Percentiles rank a stretch among this genome's conserved stretches.
phyloP scores from a whole-genome alignment of 192 early-diverging fungal genomes.

The Phycomyces nitens region DNA sequence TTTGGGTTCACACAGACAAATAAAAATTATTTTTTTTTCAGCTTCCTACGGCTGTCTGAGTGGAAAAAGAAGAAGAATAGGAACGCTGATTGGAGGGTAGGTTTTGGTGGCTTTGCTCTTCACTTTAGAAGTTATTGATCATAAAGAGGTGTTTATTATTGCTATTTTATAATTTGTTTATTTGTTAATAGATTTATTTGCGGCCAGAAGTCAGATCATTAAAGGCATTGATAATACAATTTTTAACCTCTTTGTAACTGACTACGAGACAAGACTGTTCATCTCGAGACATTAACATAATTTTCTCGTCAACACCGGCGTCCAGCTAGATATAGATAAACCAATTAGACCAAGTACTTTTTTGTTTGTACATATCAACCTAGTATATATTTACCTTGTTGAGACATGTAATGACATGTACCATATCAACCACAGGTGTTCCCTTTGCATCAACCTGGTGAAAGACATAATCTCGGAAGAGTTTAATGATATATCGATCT shows the following conservation, averaged over 20 bases:
- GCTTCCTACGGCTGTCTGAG: background rate
- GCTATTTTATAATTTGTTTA: conserved; percentile 7
- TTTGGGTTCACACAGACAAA: background rate
- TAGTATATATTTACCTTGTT: conserved; percentile 69
- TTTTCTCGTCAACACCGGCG: conserved; percentile 87
- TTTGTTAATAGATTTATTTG: conserved; percentile 20
- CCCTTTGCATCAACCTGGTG: conserved; percentile 87
- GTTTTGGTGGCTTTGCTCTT: background rate
- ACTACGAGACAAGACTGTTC: conserved; percentile 97
- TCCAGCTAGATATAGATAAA: conserved; percentile 61
- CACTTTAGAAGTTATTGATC: background rate
- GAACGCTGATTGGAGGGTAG: background rate
- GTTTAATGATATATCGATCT: conserved; percentile 92
- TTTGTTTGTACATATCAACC: no score
- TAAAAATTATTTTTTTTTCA: conserved; percentile 5
- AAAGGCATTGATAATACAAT: conserved; percentile 85
- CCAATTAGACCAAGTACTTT: no score
- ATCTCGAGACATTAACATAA: conserved; percentile 94
- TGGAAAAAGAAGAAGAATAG: background rate
- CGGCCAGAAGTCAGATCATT: conserved; percentile 59
- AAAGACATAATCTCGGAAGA: conserved; percentile 97
- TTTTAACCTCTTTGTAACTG: conserved; percentile 89
- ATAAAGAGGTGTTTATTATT: background rate
- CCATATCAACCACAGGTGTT: conserved; percentile 80
- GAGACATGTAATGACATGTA: conserved; percentile 86